Base-by-base conservation (phyloP, 345 rosid genomes). In the Syzygium aqueum region DNA sequence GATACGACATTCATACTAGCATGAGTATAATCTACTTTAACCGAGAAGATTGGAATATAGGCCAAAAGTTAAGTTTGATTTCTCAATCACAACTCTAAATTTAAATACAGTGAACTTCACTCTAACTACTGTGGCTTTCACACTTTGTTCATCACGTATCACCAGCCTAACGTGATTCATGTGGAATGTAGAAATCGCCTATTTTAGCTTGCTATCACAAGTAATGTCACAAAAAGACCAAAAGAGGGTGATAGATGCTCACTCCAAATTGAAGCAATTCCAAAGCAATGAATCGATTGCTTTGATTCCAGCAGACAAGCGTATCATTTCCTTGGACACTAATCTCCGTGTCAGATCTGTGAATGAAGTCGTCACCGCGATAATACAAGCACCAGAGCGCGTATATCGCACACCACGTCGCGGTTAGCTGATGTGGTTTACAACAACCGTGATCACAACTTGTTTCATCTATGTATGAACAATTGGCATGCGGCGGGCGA, bases 401-500 rank as follows among this genome's bases (percentile, higher is more conserved):
- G 7, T 25, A 25, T 25, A 3, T 27, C 12, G 12, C 14, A 27
- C 15, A 1, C 65, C 3, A 4, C 3, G 65, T 27, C 15, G 28
- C 6, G 1, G 13, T 59, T 15, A 11, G 7, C 3, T 5, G 28
- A 59, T 5, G 28, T 59, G 65, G 28, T 27, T 59, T 59, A 59
- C 19, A 9, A 53, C 9, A 23, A 53, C 3, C 9, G 3, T 19
- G 10, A 53, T 53, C 23, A 19, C 23, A 53, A 21, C 23, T 53
- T 3, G 10, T n/a, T n/a, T 21, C 57, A 3, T 19, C 23, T 25
- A 19, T 19, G 57, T 53, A 10, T 7, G 57, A 53, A 53, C 25
- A 4, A 30, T 65, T 3, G 23, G 22, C 22, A 28, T 0, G 5
- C 5, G 3, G 77, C 7, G 43, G 30, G 21, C 12, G 22, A 65